Base-by-base conservation (phyloP, 176 grass and related monocot species). In the Poa pratensis region DNA sequence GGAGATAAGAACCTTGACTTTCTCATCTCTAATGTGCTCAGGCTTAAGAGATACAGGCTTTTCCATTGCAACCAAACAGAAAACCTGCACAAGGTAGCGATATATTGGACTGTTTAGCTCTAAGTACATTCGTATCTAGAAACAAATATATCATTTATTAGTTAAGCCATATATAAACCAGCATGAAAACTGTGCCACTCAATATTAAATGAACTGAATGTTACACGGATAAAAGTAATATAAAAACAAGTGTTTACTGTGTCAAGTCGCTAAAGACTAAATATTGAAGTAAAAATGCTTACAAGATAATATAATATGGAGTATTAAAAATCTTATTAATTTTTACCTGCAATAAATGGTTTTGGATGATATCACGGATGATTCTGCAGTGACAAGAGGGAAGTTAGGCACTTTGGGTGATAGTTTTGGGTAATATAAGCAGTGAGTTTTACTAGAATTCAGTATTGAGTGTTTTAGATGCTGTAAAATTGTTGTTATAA, bases 21-120 rank as follows among this genome's bases (percentile, higher is more conserved):
- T 99, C 82, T 98, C 96, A 95, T 98, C 96, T 93, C 96, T 87
- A 69, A 98, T 98, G 86, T 98, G 96, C 89, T 98, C 96, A 81
- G 96, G 96, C 90, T 85, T 94, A 87, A 98, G 96, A 58, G 96
- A 98, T 72, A 98, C 81, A 69, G 96, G 96, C 78, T 98, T 98
- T 84, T 98, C 96, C 96, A 98, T 98, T 51, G 96, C 96, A 92
- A 98, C 86, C 85, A 98, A 92, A 91, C 96, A 98, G 81, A 98
- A 92, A 77, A 98, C 93, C 96, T 98, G 74, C 49, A 82, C 26
- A 75, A 87, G 42, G 55, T 75, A 64, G 64, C 60, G 85, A 82
- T 0, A 49, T 45, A 69, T 18, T 81, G 65, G 50, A 14, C 26
- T 73, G 22, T 70, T 75, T 76, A 83, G 71, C 5, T 45, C 5